Conservation (phyloP, 148 eudicot genomes). For the Polygonum aviculare region DNA sequence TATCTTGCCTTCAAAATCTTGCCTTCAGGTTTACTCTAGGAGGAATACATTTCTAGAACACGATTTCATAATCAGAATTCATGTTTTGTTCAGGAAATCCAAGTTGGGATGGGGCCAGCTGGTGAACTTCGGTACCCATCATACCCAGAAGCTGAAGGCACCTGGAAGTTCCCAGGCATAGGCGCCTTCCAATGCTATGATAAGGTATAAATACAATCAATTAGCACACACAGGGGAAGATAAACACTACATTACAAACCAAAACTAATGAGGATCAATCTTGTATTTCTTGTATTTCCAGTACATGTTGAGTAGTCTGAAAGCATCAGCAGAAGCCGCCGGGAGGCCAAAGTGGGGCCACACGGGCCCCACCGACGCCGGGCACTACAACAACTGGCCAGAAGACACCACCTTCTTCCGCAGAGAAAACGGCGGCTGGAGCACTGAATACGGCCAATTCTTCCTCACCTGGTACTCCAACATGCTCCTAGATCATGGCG, state of each 20-base stretch:
- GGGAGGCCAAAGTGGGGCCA: slow-evolving; percentile 90
- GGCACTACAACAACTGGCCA: slow-evolving; percentile 85
- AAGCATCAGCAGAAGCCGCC: slow-evolving; percentile 64
- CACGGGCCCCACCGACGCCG: slow-evolving; percentile 87
- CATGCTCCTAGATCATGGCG: slow-evolving; percentile 70
- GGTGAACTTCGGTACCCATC: slow-evolving; percentile 96
- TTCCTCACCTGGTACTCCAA: slow-evolving; percentile 85
- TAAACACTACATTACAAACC: background rate
- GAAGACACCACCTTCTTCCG: slow-evolving; percentile 84
- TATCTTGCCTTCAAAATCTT: background rate
- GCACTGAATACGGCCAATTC: slow-evolving; percentile 58
- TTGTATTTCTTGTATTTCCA: slow-evolving; percentile 19
- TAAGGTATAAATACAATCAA: slow-evolving; percentile 32
- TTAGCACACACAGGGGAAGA: no score
- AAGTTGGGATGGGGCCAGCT: slow-evolving; percentile 99
- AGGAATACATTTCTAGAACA: no score
- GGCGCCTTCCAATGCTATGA: slow-evolving; percentile 96
- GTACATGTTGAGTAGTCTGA: slow-evolving; percentile 73
- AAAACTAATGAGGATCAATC: background rate
- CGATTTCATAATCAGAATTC: background rate
- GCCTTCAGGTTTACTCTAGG: no score
- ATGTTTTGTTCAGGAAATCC: slow-evolving; percentile 50
- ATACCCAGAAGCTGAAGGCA: slow-evolving; percentile 78
- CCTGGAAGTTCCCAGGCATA: slow-evolving; percentile 86
- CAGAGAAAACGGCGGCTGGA: slow-evolving; percentile 72